Percentiles rank a stretch among this genome's conserved stretches.
These are phyloP conservation scores for Paracoccidioides brasiliensis DNA, from an alignment of 2,329 filamentous ascomycete genomes.

Conservation along the genomic window DNA sequence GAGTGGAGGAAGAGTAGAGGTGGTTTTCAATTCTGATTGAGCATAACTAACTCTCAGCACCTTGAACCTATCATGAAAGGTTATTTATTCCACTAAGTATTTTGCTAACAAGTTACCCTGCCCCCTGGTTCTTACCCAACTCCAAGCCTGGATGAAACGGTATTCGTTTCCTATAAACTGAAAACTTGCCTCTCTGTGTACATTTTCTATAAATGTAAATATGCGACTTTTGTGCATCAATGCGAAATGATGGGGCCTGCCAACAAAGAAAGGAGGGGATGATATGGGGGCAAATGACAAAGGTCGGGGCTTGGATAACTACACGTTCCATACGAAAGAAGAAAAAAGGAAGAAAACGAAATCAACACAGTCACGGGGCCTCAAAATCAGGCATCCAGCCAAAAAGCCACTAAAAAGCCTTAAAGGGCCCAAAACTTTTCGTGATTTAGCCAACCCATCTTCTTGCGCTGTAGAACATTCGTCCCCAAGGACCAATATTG, in stretches of 20 bases:
- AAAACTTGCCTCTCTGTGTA: neutral
- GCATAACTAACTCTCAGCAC: no score
- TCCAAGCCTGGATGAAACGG: neutral
- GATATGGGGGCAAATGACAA: no score
- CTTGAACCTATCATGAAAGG: neutral
- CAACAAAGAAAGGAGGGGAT: neutral
- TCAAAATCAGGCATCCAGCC: neutral
- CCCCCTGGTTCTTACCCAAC: neutral
- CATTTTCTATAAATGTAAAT: neutral
- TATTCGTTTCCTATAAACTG: neutral
- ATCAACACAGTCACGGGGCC: neutral
- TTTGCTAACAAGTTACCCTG: neutral
- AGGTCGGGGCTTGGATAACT: no score
- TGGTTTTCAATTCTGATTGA: neutral
- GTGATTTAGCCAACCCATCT: slow-evolving; percentile 59
- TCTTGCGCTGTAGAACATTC: slow-evolving; percentile 77
- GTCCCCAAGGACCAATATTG: slow-evolving; percentile 70
- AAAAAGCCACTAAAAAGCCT: neutral
- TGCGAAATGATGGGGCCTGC: neutral
- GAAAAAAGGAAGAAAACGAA: no score
- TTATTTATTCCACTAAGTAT: neutral
- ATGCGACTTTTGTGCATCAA: neutral
- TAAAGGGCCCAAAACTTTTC: neutral
- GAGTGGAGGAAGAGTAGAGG: slow-evolving; percentile 36
- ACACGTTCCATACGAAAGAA: no score